Evolutionary conservation across 148 eudicot genomes (phyloP), one percentile per base, ranked within the genome.

Genomic region (Amaranthus palmeri): DNA sequence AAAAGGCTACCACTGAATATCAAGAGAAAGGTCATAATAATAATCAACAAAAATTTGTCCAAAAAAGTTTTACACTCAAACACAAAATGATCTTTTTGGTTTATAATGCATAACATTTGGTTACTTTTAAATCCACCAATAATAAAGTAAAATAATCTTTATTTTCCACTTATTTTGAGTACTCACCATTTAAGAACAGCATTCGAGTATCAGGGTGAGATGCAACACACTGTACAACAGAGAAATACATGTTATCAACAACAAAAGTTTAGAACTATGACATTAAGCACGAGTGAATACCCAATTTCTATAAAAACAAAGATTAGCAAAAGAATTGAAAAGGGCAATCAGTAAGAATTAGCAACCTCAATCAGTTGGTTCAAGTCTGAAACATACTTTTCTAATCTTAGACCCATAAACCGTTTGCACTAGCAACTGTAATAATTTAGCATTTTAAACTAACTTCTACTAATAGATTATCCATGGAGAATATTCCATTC

Each of bases 141-240:
- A 66, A 53, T 48, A 54, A 72, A 71, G 47, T 25, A 47, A 67
- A 5, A 11, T 44, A 10, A 67, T n/a, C 25, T 7, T 13, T 8
- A 55, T 1, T 10, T 15, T 44, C 49, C 40, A 8, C 18, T 8
- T 46, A 49, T 12, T 56, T 12, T 10, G 61, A 79, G 74, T 75
- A 53, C 76, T 81, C 82, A 92, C 97, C 97, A 79, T 86, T 90
- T 76, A 92, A 85, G 59, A 92, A 92, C 67, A 79, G 66, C 88
- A 85, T 88, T 82, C 97, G 85, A 7, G 97, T 92, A 62, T 90
- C 96, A n/a, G 83, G 90, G 70, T 92, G 97, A 14, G 97, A 90
- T 60, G 97, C 97, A 49, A 92, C 97, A 80, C 96, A 92, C 97
- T 92, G 93, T 86, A 84, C 70, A 55, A 63, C 66, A 13, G 15